Evolutionary conservation across 2,329 filamentous ascomycete species (phyloP), one percentile per base, ranked within the genome.

Genomic region (Coniochaeta prunicola): DNA sequence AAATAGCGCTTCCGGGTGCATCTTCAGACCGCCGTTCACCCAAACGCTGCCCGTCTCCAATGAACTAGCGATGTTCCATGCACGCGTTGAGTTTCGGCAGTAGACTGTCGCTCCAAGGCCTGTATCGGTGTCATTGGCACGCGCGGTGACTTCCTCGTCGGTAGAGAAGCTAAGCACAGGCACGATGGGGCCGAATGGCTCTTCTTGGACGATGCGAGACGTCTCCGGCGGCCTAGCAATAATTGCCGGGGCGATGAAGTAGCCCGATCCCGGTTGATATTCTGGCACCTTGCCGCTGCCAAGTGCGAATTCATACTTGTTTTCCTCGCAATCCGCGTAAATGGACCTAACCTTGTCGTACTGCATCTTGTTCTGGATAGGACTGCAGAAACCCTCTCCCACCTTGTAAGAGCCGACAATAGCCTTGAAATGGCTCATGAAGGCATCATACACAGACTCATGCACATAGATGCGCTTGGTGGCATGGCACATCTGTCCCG

Each of bases 311-410:
- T 74, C 77, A 64, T 77, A 76, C 0, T 76, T 77, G 21, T 80
- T 71, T 21, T 77, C 72, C 21, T 77, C 71, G 56, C 79, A 76
- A 36, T 81, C 73, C 3, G 68, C 67, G 61, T 82, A 80, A 57
- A 83, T 76, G 2, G 75, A 69, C 59, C 80, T 78, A 48, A 82
- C 80, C 33, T 77, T 77, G 13, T 79, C 75, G 66, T 76, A 85
- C 66, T 86, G 84, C 80, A 84, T 82, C 58, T 73, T 68, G 68
- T 86, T 86, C 63, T 85, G 82, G 1, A 86, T 69, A 0, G 83
- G 83, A 1, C 82, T 81, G 19, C 82, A 63, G 8, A 69, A 60
- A 73, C 77, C 59, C 73, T 65, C 19, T 40, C 36, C 15, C 36
- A 17, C 15, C 36, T 40, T 40, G 15, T 40, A 7, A 19, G 15